These are phyloP conservation scores for Gyrodon lividus DNA, from an alignment of 768 basidiomycete genomes.

Conservation along the genomic window DNA sequence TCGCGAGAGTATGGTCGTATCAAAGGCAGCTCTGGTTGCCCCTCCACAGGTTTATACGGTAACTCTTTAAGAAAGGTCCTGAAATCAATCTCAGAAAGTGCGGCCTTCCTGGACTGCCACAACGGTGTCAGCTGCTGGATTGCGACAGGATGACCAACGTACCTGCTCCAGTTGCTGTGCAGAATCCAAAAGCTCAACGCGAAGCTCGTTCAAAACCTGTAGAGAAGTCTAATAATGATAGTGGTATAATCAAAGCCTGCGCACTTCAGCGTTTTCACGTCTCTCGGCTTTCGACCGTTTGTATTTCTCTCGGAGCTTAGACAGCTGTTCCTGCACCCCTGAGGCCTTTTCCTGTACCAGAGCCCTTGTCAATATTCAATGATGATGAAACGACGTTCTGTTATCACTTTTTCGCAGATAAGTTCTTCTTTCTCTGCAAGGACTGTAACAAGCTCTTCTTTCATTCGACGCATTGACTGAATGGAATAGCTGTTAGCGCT, in stretches of 20 bases:
- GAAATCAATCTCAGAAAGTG: conserved; percentile 18
- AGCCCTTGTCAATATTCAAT: conserved; percentile 1
- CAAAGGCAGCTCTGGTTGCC: conserved; percentile 11
- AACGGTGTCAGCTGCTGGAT: neutral
- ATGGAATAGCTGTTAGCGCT: conserved; percentile 3
- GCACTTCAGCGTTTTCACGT: conserved; percentile 18
- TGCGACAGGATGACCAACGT: neutral
- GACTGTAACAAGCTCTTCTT: conserved; percentile 12
- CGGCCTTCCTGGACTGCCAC: conserved; percentile 12
- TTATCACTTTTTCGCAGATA: conserved; percentile 14
- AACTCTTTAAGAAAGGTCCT: conserved; percentile 3
- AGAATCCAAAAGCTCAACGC: conserved; percentile 14
- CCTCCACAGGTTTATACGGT: conserved; percentile 12
- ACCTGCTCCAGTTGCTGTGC: conserved; percentile 24
- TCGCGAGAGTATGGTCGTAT: neutral
- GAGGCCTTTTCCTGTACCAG: conserved; percentile 12
- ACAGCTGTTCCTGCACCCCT: conserved; percentile 7
- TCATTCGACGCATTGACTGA: conserved; percentile 10
- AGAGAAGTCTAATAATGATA: neutral
- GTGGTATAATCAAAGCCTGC: conserved; percentile 2
- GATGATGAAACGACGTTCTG: neutral
- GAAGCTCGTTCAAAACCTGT: conserved; percentile 22
- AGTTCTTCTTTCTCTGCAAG: conserved; percentile 17
- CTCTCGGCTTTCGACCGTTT: conserved; percentile 16
- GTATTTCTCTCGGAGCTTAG: conserved; percentile 20